These are phyloP conservation scores for Candida glucosophila DNA, from an alignment of 1,139 yeast species.

Conservation along the genomic window DNA sequence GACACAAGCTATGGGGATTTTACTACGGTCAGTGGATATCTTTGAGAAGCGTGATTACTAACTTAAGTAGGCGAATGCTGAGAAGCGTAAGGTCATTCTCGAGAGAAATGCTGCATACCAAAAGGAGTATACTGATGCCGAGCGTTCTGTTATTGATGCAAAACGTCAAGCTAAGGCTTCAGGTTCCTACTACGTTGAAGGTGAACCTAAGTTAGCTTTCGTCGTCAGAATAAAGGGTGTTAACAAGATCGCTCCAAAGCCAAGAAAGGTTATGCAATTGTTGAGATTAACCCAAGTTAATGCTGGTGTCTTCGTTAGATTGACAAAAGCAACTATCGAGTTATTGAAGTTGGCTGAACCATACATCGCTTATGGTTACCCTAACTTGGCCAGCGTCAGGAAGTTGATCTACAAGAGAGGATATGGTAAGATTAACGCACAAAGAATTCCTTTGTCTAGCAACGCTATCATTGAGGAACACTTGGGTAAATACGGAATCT, in stretches of 20 bases:
- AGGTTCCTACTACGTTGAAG: conserved; percentile 95
- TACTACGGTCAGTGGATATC: conserved; percentile 13
- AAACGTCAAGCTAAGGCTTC: conserved; percentile 95
- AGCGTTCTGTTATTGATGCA: conserved; percentile 85
- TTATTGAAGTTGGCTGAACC: conserved; percentile 97
- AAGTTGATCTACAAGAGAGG: conserved; percentile 99
- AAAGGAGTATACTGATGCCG: conserved; percentile 93
- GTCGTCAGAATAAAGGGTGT: conserved; percentile 99
- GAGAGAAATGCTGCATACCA: conserved; percentile 98
- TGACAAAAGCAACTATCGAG: conserved; percentile 98
- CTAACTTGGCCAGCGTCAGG: conserved; percentile 92
- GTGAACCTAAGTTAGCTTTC: conserved; percentile 93
- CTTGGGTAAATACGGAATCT: conserved; percentile 95
- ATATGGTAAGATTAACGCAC: conserved; percentile 98
- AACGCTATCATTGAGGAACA: conserved; percentile 88
- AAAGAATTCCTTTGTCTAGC: conserved; percentile 92
- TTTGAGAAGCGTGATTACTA: conserved; percentile 24
- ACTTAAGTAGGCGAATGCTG: conserved; percentile 62
- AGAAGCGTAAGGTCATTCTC: conserved; percentile 90
- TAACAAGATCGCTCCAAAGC: conserved; percentile 99
- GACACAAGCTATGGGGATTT: conserved; percentile 31
- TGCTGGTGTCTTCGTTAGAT: conserved; percentile 96
- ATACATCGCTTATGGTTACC: conserved; percentile 99
- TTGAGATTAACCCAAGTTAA: conserved; percentile 96
- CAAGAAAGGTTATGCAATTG: conserved; percentile 98